Evolutionary conservation across 192 early-diverging fungal genomes (phyloP), one percentile per base, ranked within the genome.

Genomic region (Coemansia sp.): DNA sequence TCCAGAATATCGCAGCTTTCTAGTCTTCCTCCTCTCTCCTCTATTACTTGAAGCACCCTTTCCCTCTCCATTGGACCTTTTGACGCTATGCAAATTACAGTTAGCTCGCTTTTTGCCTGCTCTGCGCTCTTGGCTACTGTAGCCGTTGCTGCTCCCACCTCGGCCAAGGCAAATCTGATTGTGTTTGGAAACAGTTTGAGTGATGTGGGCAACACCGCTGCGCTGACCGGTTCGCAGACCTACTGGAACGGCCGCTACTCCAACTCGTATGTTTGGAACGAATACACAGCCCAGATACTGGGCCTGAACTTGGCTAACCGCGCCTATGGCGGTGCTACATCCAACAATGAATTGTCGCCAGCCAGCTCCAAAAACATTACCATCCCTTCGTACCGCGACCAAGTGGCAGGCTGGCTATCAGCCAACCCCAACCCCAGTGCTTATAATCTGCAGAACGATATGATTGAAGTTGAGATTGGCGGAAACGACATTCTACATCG

Each of bases 201-300:
- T 5, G 79, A 82, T 55, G 60, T 46, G 7, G 74, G 74, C 50
- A 82, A 82, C 34, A 39, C 67, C 8, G 62, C 59, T 0, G 60
- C 58, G 2, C 43, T 66, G 21, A 35, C 46, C 1, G 10, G 48
- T 34, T 2, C 40, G 1, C 16, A 16, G 10, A 66, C 59, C 2
- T 76, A 73, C 74, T 82, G 74, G 66, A 55, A 70, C 0, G 79
- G 79, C 20, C 79, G 79, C 60, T 69, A 60, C 26, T 59, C 65
- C 0, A 76, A 82, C 68, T 73, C 70, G 62, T 76, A 75, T 28
- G 64, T 82, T 53, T 82, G 79, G 79, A 57, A 82, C 59, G 79
- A 82, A 40, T 82, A 82, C 21, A 28, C 64, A 0, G 74, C 79
- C 48, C 69, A 76, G 42, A 43, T 82, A 8, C 69, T 82, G 9